Percentiles rank a stretch among this genome's conserved stretches.
These are phyloP conservation scores for Coemansia furcata DNA, from an alignment of 192 early-diverging fungal genomes.

Conservation along the genomic window DNA sequence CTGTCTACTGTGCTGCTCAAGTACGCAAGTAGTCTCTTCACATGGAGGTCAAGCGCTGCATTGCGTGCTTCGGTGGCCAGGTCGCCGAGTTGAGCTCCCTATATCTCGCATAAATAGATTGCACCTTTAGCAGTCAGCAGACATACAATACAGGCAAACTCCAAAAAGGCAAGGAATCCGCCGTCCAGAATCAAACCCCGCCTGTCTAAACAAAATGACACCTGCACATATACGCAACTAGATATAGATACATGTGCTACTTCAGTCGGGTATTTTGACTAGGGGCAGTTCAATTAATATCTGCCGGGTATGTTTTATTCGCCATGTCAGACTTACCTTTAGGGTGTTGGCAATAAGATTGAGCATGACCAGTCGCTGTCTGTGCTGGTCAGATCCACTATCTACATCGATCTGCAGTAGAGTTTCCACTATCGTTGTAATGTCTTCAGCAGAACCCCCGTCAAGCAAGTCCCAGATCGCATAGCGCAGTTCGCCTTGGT, in stretches of 20 bases:
- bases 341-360: slow-evolving; percentile 22
- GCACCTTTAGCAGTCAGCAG: not conserved
- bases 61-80: slow-evolving; percentile 26
- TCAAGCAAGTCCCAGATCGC: slow-evolving; percentile 34
- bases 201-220: not conserved
- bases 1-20: slow-evolving; percentile 5
- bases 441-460: not conserved
- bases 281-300: not conserved
- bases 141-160: not conserved
- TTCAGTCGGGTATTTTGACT: not conserved
- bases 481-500: slow-evolving; percentile 25
- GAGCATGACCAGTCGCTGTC: slow-evolving; percentile 24
- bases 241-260: not conserved
- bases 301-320: not conserved
- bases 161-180: not conserved
- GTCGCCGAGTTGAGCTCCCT: slow-evolving; percentile 29
- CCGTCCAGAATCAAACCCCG: not conserved
- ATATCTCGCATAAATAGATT: slow-evolving; percentile 9
- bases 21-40: slow-evolving; percentile 27
- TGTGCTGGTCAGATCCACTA: slow-evolving; percentile 7
- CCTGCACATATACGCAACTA: not conserved
- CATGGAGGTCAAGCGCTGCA: slow-evolving; percentile 37
- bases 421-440: slow-evolving; percentile 7
- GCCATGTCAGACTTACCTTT: slow-evolving; percentile 40
- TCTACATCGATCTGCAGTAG: slow-evolving; percentile 10